Conservation (phyloP, 2,329 filamentous ascomycete genomes). For the Aschersonia sp. region DNA sequence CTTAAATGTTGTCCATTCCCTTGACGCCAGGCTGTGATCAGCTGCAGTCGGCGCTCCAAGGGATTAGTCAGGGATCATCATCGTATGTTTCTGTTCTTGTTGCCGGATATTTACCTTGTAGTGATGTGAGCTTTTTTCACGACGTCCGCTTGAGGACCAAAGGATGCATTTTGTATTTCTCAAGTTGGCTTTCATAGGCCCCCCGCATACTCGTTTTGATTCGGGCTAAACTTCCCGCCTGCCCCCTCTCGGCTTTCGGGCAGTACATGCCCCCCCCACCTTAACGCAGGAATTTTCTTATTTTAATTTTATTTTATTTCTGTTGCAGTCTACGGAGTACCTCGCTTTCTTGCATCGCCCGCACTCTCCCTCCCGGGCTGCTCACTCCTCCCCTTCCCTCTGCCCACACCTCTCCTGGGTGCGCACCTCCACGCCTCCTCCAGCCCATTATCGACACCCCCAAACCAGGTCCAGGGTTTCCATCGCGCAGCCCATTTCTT, state of each 20-base stretch:
- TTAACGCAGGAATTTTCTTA: constrained; percentile 1
- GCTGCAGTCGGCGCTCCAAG: no score
- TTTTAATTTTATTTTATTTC: not conserved
- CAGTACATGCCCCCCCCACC: not conserved
- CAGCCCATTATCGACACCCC: constrained; percentile 27
- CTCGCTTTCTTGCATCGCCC: constrained; percentile 3
- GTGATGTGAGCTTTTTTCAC: no score
- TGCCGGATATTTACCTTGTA: no score
- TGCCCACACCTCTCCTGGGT: constrained; percentile 19
- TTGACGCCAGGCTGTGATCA: no score
- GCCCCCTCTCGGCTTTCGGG: not conserved
- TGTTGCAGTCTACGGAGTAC: no score
- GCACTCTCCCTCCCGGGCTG: constrained; percentile 5
- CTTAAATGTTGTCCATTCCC: no score
- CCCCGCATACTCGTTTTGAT: not conserved
- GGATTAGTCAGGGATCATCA: no score
- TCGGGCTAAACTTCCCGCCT: not conserved
- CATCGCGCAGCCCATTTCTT: constrained; percentile 7
- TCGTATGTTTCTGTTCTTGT: no score
- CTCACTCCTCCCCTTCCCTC: constrained; percentile 13
- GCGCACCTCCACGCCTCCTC: constrained; percentile 23
- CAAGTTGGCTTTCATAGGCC: no score
- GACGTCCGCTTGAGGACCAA: no score
- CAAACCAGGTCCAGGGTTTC: constrained; percentile 15
- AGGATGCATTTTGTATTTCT: no score